Evolutionary conservation across 306 rosid genomes (phyloP), one percentile per base, ranked within the genome.

Genomic region (Castanopsis chinensis): DNA sequence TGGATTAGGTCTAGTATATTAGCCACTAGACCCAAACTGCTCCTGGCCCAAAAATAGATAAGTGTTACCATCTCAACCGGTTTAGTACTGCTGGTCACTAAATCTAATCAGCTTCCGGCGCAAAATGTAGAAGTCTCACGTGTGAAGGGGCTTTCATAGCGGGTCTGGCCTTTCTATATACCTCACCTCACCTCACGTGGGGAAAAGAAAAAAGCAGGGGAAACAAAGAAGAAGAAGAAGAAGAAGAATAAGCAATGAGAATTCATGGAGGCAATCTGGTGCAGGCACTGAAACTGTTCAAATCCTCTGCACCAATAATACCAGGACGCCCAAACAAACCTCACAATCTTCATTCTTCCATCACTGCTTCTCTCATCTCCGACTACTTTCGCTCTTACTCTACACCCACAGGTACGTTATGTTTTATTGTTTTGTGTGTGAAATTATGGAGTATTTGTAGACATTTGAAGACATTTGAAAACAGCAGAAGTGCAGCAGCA

Each of bases 321-420:
- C 10, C 80, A 3, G 6, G 67, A 60, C 77, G 10, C 69, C 35
- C 30, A 2, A 76, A 3, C 58, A 51, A 74, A 71, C 82, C 7
- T 19, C 85, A 61, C 32, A 61, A 68, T 28, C 64, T 37, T 1
- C 49, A 0, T 32, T 72, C 82, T 51, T 1, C 53, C 53, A 1
- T 49, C 53, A 49, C 17, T 20, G 49, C 82, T 27, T 60, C 82
- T 27, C 56, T 73, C 0, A 37, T 83, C 37, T 1, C 75, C 51
- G 18, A 63, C 60, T n/a, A 76, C 71, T 55, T 75, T 51, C 91
- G 91, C 81, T 69, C 80, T 63, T 89, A 81, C 79, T 87, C 90
- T 37, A 37, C 11, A 37, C 45, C 45, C 18, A 51, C 84, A 1
- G 93, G 94, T 90, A 53, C 63, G 67, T 72, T 70, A n/a, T 72